A percentile compares a stretch with the other conserved stretches of the same genome.
phyloP scores from a whole-genome alignment of 2,329 filamentous ascomycete genomes.

The Colletotrichum sp. region DNA sequence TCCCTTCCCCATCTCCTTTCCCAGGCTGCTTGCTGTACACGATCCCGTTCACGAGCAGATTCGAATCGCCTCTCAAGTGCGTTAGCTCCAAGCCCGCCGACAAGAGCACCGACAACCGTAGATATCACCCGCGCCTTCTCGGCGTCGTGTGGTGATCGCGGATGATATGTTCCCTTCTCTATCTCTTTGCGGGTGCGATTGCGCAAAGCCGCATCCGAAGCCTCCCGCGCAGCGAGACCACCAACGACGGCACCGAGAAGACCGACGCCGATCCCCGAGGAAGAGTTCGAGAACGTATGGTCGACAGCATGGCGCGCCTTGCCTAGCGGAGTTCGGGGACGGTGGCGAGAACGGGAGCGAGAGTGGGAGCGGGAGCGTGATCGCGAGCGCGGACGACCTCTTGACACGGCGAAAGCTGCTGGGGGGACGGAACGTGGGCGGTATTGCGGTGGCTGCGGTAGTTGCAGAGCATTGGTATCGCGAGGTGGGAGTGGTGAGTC shows the following conservation, averaged over 20 bases:
- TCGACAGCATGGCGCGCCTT: conserved; percentile 47
- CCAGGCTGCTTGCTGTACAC: conserved; percentile 35
- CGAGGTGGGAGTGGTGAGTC: background rate
- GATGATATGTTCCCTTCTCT: conserved; percentile 5
- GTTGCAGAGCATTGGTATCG: background rate
- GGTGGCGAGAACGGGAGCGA: conserved; percentile 25
- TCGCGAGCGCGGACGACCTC: conserved; percentile 22
- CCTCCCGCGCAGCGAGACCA: conserved; percentile 57
- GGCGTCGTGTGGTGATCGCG: conserved; percentile 23
- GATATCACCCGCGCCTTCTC: conserved; percentile 45
- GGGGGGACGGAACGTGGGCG: conserved; percentile 24
- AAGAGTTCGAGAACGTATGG: conserved; percentile 53
- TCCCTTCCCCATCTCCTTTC: conserved; percentile 35
- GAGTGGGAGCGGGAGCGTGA: conserved; percentile 26
- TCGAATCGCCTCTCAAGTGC: conserved; percentile 51
- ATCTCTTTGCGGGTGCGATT: conserved; percentile 24
- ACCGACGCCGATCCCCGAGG: conserved; percentile 54
- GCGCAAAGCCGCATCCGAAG: conserved; percentile 43
- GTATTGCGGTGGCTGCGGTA: background rate
- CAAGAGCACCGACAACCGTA: conserved; percentile 59
- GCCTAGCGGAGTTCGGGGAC: conserved; percentile 38
- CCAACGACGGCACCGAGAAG: conserved; percentile 60
- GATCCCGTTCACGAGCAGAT: conserved; percentile 36
- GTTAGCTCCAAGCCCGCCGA: conserved; percentile 60
- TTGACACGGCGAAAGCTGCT: conserved; percentile 1